phyloP scores from a whole-genome alignment of 78 protist species.

The Dictyostelium citrinum region DNA sequence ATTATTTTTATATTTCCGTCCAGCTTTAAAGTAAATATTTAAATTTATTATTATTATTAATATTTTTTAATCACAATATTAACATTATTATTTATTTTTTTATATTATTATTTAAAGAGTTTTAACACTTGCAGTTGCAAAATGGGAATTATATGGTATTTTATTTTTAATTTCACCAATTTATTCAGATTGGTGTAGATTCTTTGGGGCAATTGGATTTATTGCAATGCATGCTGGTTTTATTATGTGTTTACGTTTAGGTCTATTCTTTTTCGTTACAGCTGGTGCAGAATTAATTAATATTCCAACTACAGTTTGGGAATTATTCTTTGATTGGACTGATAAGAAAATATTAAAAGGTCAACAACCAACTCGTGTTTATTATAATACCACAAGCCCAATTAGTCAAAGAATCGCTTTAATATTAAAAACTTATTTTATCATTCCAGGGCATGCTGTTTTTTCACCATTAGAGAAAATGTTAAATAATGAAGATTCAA shows the following conservation, averaged over 20 bases:
- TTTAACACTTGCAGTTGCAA: slow-evolving; percentile 49
- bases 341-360: slow-evolving; percentile 31
- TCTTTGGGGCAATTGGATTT: slow-evolving; percentile 52
- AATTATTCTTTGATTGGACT: not conserved
- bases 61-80: too few relatives aligned
- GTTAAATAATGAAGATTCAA: not conserved
- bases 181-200: slow-evolving; percentile 33
- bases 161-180: slow-evolving; percentile 31
- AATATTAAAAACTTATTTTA: slow-evolving; percentile 28
- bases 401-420: slow-evolving; percentile 20
- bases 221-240: slow-evolving; percentile 42
- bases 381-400: slow-evolving; percentile 29
- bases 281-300: slow-evolving; percentile 30
- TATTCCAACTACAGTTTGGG: slow-evolving; percentile 55
- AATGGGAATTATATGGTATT: slow-evolving; percentile 52
- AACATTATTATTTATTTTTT: not conserved
- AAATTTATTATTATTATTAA: too few relatives aligned
- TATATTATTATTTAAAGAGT: not conserved
- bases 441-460: slow-evolving; percentile 3
- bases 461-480: slow-evolving; percentile 37
- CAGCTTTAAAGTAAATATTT: not conserved
- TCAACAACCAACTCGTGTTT: slow-evolving; percentile 34
- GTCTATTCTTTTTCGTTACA: slow-evolving; percentile 70
- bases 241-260: slow-evolving; percentile 30
- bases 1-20: not conserved